phyloP scores from a whole-genome alignment of 352 stramenopile species.

The Pythium plurisporium region DNA sequence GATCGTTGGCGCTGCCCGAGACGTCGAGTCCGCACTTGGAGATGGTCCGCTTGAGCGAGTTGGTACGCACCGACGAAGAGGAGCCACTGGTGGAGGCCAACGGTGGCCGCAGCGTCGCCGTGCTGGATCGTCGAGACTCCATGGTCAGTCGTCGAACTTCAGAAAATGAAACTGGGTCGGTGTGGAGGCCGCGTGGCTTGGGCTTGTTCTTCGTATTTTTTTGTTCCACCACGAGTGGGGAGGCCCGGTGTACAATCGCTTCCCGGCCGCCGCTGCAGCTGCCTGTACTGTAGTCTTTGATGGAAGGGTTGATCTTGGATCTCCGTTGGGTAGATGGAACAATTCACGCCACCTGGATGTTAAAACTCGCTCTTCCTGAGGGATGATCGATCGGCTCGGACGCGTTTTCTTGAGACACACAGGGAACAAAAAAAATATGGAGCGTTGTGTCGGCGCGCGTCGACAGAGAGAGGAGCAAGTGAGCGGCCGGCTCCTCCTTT shows the following conservation, averaged over 20 bases:
- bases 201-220: slow-evolving; percentile 5
- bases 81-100: not conserved
- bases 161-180: not conserved
- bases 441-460: too few species aligned
- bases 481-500: not conserved
- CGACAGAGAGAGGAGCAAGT: too few species aligned
- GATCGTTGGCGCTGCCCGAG: slow-evolving; percentile 17
- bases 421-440: slow-evolving; percentile 3
- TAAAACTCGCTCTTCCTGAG: not conserved
- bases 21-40: slow-evolving; percentile 68
- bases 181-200: not conserved
- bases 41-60: slow-evolving; percentile 67
- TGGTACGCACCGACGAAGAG: not conserved
- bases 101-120: slow-evolving; percentile 9
- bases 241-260: not conserved
- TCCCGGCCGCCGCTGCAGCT: not conserved
- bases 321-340: not conserved
- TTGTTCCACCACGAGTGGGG: not conserved
- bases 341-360: not conserved
- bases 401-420: not conserved
- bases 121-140: slow-evolving; percentile 11
- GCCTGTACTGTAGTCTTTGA: too few species aligned
- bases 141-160: slow-evolving; percentile 11
- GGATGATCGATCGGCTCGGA: too few species aligned
- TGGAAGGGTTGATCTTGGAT: too few species aligned